Base-by-base conservation (phyloP, 2,329 filamentous ascomycete species). In the Fusarium bactridioides region DNA sequence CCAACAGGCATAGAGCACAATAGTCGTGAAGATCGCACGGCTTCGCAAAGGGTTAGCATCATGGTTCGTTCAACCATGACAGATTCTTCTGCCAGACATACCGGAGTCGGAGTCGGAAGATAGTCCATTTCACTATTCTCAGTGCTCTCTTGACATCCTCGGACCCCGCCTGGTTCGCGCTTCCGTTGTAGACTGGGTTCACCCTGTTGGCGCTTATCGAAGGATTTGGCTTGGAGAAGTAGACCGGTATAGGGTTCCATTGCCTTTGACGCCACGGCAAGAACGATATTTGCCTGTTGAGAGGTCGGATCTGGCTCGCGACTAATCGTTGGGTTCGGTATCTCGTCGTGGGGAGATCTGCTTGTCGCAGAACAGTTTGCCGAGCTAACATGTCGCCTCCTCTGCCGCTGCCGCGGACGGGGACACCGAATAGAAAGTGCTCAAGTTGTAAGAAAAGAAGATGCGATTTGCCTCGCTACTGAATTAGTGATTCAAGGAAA, bases 1-100 rank as follows among this genome's bases (percentile, higher is more conserved):
- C 73, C 80, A 86, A 70, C 83, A 84, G 5, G 81, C 68, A 47
- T 83, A 80, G 43, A 79, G 70, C 16, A 81, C 72, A 18, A 82
- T 61, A 10, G 77, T 77, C 10, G 81, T 78, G 37, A 83, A 78
- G 27, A 79, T 56, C 25, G 74, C 74, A 23, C 78, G 77, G 19
- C 80, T 81, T 53, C 25, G 31, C 9, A 18, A 21, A 21, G 10
- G 31, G 55, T 77, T 61, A 77, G 71, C 27, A 51, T 45, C 44
- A 31, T 23, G 43, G 31, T 40, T 62, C 12, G 10, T 44, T 37
- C 16, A 37, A 23, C 25, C 29, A 50, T 27, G n/a, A 53, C 41
- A 54, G 19, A 35, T 47, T 54, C 35, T 29, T 16, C 29, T 8
- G 33, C 15, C 25, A 40, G 35, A 62, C 76, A 53, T 77, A 82